These are phyloP conservation scores for Mycena vitilis DNA, from an alignment of 768 basidiomycete species.

Conservation along the genomic window DNA sequence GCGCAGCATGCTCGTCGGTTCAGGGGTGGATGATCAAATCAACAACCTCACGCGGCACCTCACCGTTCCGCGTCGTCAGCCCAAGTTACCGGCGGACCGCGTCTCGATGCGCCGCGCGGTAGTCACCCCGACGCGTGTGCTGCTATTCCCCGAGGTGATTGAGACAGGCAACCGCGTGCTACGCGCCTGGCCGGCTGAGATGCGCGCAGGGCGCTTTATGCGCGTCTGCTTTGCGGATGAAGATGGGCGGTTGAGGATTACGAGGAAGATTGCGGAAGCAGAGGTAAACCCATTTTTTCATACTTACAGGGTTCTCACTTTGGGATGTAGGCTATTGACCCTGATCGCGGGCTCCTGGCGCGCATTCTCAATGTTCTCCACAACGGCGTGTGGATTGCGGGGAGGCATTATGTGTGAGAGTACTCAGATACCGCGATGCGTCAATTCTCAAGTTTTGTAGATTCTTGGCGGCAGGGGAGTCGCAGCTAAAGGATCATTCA, in stretches of 20 bases:
- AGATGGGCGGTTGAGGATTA: constrained; percentile 25
- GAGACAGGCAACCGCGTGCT: constrained; percentile 36
- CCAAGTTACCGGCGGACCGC: constrained; percentile 20
- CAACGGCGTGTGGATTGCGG: constrained; percentile 28
- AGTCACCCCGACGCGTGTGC: constrained; percentile 35
- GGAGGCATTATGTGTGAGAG: constrained; percentile 34
- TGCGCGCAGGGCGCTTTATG: constrained; percentile 29
- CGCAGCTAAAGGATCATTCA: constrained; percentile 37
- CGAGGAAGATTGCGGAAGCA: constrained; percentile 1
- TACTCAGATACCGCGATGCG: no score
- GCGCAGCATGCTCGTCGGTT: constrained; percentile 25
- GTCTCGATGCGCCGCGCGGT: constrained; percentile 32
- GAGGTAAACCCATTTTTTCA: constrained; percentile 2
- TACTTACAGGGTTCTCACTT: not conserved
- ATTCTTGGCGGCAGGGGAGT: constrained; percentile 36
- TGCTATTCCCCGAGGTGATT: constrained; percentile 33
- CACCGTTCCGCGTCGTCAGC: not conserved
- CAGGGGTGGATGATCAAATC: not conserved
- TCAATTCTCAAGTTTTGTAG: not conserved
- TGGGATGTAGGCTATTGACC: constrained; percentile 14
- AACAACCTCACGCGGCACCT: constrained; percentile 2
- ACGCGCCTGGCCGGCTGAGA: constrained; percentile 32
- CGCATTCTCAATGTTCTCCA: constrained; percentile 29
- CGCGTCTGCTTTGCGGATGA: constrained; percentile 35
- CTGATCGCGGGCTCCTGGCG: constrained; percentile 30